These are phyloP conservation scores for Acanthamoeba divionensis DNA, from an alignment of 208 protist genomes.

Conservation along the genomic window DNA sequence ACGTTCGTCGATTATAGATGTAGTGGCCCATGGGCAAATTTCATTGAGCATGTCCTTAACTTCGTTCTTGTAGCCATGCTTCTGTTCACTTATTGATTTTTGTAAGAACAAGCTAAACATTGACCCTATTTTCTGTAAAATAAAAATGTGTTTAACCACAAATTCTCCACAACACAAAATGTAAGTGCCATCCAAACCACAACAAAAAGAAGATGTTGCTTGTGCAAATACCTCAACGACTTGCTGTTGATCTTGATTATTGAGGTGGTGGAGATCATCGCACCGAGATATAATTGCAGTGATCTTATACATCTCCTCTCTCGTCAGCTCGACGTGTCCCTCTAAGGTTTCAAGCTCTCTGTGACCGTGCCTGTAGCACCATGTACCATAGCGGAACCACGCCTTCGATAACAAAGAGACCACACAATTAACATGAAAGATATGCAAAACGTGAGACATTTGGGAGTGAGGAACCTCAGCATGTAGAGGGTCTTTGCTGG, in stretches of 20 bases:
- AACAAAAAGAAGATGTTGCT: neutral
- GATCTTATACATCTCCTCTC: neutral
- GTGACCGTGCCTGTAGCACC: conserved; percentile 33
- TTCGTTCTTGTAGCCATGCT: neutral
- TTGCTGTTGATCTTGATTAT: neutral
- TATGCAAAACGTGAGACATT: neutral
- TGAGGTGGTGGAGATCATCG: neutral
- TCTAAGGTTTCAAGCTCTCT: neutral
- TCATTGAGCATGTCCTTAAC: neutral
- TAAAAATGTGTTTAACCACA: neutral
- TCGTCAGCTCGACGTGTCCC: neutral
- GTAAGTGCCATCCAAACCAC: too few species aligned
- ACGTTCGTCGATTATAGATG: neutral
- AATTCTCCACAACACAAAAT: neutral
- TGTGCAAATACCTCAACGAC: neutral
- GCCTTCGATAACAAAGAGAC: neutral
- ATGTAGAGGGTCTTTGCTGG: neutral
- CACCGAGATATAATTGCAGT: neutral
- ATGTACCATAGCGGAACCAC: conserved; percentile 18
- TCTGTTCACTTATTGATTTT: neutral
- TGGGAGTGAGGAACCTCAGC: neutral
- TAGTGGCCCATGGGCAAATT: neutral
- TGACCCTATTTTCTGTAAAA: neutral
- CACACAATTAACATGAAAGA: neutral
- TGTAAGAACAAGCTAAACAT: neutral